Conservation (phyloP, 2,329 filamentous ascomycete genomes). For the Pseudogymnoascus pannorum region DNA sequence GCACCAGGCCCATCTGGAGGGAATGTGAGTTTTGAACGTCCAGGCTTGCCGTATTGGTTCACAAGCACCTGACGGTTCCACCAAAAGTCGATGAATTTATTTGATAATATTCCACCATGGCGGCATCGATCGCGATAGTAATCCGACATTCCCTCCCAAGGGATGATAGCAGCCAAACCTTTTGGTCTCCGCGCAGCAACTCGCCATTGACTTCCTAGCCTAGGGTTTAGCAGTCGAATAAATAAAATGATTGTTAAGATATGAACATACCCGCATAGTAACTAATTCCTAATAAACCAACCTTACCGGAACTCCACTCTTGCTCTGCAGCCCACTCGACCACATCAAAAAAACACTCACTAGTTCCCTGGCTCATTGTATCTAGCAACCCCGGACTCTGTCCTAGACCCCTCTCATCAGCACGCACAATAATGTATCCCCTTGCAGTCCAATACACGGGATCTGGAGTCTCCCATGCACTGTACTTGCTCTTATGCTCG, state of each 20-base stretch:
- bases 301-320: slow-evolving; percentile 42
- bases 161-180: slow-evolving; percentile 43
- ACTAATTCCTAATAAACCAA: slow-evolving; percentile 43
- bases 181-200: slow-evolving; percentile 45
- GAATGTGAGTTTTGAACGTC: slow-evolving; percentile 33
- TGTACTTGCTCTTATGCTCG: slow-evolving; percentile 35
- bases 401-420: slow-evolving; percentile 44
- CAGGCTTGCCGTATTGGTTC: slow-evolving; percentile 60
- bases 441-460: slow-evolving; percentile 36
- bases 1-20: slow-evolving; percentile 19
- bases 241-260: neutral
- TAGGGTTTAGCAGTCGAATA: slow-evolving; percentile 16
- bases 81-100: slow-evolving; percentile 55
- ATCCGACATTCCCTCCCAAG: slow-evolving; percentile 50
- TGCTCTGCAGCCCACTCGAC: slow-evolving; percentile 45
- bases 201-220: slow-evolving; percentile 40
- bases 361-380: slow-evolving; percentile 45
- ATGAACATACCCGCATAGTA: slow-evolving; percentile 43
- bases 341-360: slow-evolving; percentile 43
- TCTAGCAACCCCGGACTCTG: slow-evolving; percentile 45
- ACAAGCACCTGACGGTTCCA: slow-evolving; percentile 59
- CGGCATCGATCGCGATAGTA: slow-evolving; percentile 51
- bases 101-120: slow-evolving; percentile 54
- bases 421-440: slow-evolving; percentile 36
- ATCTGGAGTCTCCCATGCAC: slow-evolving; percentile 38